Evolutionary conservation across 164 flowering plant species (phyloP), one percentile per base, ranked within the genome.

Genomic region (Aristolochia fimbriata): DNA sequence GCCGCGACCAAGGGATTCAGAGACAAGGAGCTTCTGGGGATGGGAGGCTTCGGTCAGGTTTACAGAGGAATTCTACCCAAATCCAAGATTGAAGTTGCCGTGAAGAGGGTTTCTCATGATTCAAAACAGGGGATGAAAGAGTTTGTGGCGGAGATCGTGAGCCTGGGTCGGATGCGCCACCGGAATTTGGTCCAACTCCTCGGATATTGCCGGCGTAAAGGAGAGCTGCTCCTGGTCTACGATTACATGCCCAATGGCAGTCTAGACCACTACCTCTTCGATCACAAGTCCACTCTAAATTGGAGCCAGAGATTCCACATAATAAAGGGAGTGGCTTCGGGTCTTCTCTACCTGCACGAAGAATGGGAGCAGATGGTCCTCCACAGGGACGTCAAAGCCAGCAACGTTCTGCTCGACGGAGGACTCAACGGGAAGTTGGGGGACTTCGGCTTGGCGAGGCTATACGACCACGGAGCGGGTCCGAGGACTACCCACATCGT

Each of bases 191-290:
- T 86, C 27, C 87, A 74, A 41, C 67, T 88, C 20, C 60, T 74
- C 2, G 93, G 96, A 2, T 88, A 87, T 81, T 83, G 87, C 59
- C 78, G 93, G 6, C 60, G 74, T 1, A 62, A 71, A 50, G 75
- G 75, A 0, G 87, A 86, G 68, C 58, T 88, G 47, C 55, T 88
- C 13, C 78, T 86, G 17, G 92, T 87, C 31, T 88, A 85, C 55
- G 92, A 85, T 25, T 82, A 65, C 60, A 84, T 88, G 92, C 75
- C 83, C 14, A 86, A 88, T 74, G 88, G 90, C 22, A 88, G 96
- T 72, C 71, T 88, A 19, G 96, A 83, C 65, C 84, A 77, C 68
- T 76, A 65, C 72, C 49, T 88, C 0, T 87, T 74, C 45, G 83
- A n/a, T 19, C 65, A 75, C 0, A 62, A 65, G 49, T 8, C 17